Evolutionary conservation across 208 protist species (phyloP), one percentile per base, ranked within the genome.

Genomic region (Crithidia expoeki): DNA sequence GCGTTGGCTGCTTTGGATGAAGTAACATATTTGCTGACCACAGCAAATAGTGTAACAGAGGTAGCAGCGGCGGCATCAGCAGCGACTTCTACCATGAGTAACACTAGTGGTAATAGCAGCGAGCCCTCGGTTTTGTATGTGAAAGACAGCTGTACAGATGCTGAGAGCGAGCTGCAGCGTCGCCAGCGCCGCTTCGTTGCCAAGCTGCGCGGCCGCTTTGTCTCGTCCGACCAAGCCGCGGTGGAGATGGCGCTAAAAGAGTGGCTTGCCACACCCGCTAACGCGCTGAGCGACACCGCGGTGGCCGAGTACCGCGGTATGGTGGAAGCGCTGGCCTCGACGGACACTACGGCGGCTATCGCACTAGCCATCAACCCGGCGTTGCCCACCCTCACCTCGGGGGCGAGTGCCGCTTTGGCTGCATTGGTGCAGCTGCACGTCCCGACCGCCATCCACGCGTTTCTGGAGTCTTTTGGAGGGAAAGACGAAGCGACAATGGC

Each of bases 321-420:
- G 27, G 77, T 93, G 21, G 83, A 93, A 58, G 74, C 64, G 36
- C 66, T 95, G 10, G 66, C 47, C 9, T 34, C 38, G n/a, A 70
- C 55, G 0, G 83, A 93, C 28, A 46, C 72, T 12, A 49, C 71
- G 0, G 67, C 77, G 0, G 83, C 91, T 7, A 34, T 94, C 2
- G 80, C 86, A 4, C 32, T 94, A 4, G 88, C 86, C 21, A 74
- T 90, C 38, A 82, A 91, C 52, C 40, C 64, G 19, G 50, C 77
- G 11, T 59, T 94, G n/a, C 88, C 84, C 1, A 68, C 68, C 1
- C 73, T 91, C 23, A 77, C 76, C 19, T 62, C 71, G 14, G 62
- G 62, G 0, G 78, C 81, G 36, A 74, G 68, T 42, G 46, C 61
- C 2, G 74, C 79, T 19, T 65, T 96, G 32, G 81, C 85, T 16